Base-by-base conservation (phyloP, 371 early-diverging fungal genomes). In the Coemansia sp. region DNA sequence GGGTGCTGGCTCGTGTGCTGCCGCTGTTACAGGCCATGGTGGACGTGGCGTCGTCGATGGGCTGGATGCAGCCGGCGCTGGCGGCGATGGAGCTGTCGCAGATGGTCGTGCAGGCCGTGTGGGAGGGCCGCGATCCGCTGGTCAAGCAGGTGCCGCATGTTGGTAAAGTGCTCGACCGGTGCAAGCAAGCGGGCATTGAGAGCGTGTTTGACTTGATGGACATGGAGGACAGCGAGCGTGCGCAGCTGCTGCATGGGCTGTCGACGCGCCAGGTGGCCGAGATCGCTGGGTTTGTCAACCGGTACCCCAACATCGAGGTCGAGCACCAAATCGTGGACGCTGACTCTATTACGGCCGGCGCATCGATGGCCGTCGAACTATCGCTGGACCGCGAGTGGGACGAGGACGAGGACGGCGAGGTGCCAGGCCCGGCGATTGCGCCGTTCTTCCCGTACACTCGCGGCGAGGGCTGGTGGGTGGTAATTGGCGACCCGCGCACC, bases 391-490 rank as follows among this genome's bases (percentile, higher is more conserved):
- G 95, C 47, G 95, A 94, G 60, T 79, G 79, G 18, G 88, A 85
- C 55, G 90, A 89, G n/a, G 91, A 90, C 5, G 88, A 87, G 0
- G 81, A 65, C 1, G 77, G 58, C 33, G 52, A 40, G 3, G 78
- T 84, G 9, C 70, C 80, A 36, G 60, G 92, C 86, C 4, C 93
- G 83, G 48, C 94, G 91, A 83, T 91, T 44, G 95, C 98, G 48
- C 97, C 95, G 2, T 94, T 84, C 82, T 97, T 90, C 87, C 96
- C 97, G n/a, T 67, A 72, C 29, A 81, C 82, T 80, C 94, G 94
- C 83, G 90, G 92, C 43, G 99, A 97, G 79, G 90, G 90, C 32
- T 98, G 97, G 97, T 98, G 97, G 97, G 78, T 97, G 60, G 91
- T 98, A 4, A 75, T 98, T 49, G 97, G 93, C 31, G 92, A 95